These are phyloP conservation scores for Passiflora organensis DNA, from an alignment of 345 rosid species.

Conservation along the genomic window DNA sequence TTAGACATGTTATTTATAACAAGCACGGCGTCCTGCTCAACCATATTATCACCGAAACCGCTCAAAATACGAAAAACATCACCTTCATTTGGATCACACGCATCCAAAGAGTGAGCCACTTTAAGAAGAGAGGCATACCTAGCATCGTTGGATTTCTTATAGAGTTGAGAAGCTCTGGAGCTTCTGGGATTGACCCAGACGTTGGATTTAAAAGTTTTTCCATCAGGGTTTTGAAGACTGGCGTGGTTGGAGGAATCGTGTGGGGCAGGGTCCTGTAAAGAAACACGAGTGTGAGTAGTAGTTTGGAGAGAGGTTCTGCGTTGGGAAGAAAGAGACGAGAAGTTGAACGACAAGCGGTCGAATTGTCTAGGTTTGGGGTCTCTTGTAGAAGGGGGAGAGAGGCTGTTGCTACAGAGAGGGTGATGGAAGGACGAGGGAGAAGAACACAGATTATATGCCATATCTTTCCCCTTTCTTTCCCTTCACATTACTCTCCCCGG, in stretches of 20 bases:
- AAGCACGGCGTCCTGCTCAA: slow-evolving; percentile 78
- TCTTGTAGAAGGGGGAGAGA: slow-evolving; percentile 23
- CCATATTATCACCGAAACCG: slow-evolving; percentile 43
- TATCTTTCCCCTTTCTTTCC: slow-evolving; percentile 3
- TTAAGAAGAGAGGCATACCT: slow-evolving; percentile 66
- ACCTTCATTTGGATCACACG: slow-evolving; percentile 33
- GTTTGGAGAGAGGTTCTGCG: slow-evolving; percentile 30
- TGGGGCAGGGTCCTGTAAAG: slow-evolving; percentile 39
- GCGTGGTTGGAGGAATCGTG: slow-evolving; percentile 14
- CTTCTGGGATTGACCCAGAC: slow-evolving; percentile 86
- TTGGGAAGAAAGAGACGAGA: slow-evolving; percentile 21
- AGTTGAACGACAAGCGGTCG: background rate
- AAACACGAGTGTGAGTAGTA: slow-evolving; percentile 34
- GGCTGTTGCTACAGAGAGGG: slow-evolving; percentile 31
- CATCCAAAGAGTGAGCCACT: slow-evolving; percentile 53
- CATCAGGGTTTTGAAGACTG: slow-evolving; percentile 19
- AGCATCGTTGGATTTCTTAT: slow-evolving; percentile 56
- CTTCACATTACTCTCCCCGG: background rate
- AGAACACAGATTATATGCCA: slow-evolving; percentile 50
- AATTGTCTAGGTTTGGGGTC: slow-evolving; percentile 1
- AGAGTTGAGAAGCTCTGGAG: slow-evolving; percentile 66
- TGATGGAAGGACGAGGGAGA: slow-evolving; percentile 45
- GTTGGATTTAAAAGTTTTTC: slow-evolving; percentile 36
- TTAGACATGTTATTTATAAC: slow-evolving; percentile 78
- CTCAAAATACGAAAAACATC: slow-evolving; percentile 39